Evolutionary conservation across 768 basidiomycete species (phyloP), one percentile per base, ranked within the genome.

Genomic region (Leccinellum rugosiceps): DNA sequence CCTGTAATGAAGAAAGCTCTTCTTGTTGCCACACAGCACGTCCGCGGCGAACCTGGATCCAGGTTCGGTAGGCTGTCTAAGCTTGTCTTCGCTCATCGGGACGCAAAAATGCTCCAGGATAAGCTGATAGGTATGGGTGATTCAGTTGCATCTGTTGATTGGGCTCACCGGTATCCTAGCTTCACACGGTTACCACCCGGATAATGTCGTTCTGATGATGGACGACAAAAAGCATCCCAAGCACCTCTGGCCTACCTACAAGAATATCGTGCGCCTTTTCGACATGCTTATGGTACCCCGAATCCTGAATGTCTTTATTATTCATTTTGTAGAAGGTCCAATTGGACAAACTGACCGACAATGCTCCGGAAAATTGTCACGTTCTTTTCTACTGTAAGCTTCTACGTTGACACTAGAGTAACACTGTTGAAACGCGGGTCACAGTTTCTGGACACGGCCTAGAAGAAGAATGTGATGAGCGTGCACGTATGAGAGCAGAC

Each of bases 381-480:
- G 80, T 82, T 59, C 77, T 83, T 53, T 82, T 86, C 61, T 83
- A 83, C 43, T 86, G 84, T 84, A 59, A 35, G 78, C 26, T 11
- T 1, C 17, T 14, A 13, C 1, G 3, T 28, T 32, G 5, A n/a
- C 5, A 14, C n/a, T 5, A 4, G 30, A 11, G 19, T 31, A 19
- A 11, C 28, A 19, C 4, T 9, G 17, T 47, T 15, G 48, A 49
- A 6, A 31, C n/a, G 6, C 30, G 3, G 10, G 21, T 10, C 30
- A 17, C 25, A 49, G 48, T 31, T 30, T 49, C 48, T 5, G 69
- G 69, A 0, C 69, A 72, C 4, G 70, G 59, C 0, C 2, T 64
- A 7, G 62, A 70, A 47, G 58, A 59, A 35, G 52, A 59, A 3
- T 46, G 54, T 43, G 13, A 11, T 7, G 54, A 80, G 49, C 67